Base-by-base conservation (phyloP, 2,329 filamentous ascomycete genomes). In the Talaromyces amestolkiae region DNA sequence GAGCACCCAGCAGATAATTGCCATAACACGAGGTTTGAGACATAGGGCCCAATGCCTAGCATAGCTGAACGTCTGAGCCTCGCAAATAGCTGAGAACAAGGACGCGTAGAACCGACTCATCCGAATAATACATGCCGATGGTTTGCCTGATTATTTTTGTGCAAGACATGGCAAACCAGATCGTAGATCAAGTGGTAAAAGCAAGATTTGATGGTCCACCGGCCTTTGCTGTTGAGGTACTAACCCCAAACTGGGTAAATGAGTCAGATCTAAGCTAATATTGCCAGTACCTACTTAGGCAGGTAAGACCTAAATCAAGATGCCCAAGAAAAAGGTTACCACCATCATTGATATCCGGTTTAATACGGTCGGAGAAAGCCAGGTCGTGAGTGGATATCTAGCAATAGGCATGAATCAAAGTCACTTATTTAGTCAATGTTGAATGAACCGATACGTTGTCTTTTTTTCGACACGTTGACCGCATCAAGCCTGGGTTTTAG, bases 101-200 rank as follows among this genome's bases (percentile, higher is more conserved):
- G 19, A 51, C 31, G 58, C 27, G 17, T 27, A 27, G 2, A 7
- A 19, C 51, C 22, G 17, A 51, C 1, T 39, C 33, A 37, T 22
- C 31, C n/a, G 51, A 10, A 54, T 61, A n/a, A 4, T 51, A 51
- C 19, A 27, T n/a, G 13, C 47, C 33, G 19, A 53, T 13, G 2
- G 37, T 39, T 27, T 22, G 49, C 17, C 45, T 17, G 17, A 41
- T 39, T 15, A 19, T 11, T n/a, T n/a, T 3, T 11, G 27, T 47
- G 4, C 35, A 53, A 61, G 47, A 61, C 59, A 53, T 53, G 41
- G 27, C 43, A 47, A 61, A 37, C 41, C 39, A 59, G n/a, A n/a
- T 33, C 31, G 33, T 53, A 13, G 19, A 37, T 24, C 15, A 53
- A 33, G 19, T 24, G 22, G 33, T 39, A 15, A 33, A 53, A 31